phyloP scores from a whole-genome alignment of 768 basidiomycete species.

The Omphalotus guepiniiformis region DNA sequence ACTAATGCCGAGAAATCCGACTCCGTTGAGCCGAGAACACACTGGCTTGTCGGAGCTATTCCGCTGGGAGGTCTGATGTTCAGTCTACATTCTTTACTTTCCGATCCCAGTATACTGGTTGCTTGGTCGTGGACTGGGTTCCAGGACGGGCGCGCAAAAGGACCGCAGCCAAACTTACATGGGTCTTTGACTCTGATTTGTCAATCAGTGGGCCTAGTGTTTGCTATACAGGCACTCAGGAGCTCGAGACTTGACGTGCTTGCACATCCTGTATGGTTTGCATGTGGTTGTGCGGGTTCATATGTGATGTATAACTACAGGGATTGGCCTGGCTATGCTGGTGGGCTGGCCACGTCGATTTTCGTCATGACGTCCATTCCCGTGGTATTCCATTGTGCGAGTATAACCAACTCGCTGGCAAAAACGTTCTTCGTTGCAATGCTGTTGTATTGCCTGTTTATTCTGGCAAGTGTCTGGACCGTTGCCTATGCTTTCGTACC shows the following conservation, averaged over 20 bases:
- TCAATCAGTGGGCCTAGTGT: slow-evolving; percentile 52
- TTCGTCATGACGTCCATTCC: slow-evolving; percentile 68
- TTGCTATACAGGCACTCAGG: slow-evolving; percentile 27
- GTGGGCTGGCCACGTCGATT: slow-evolving; percentile 57
- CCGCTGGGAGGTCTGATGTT: slow-evolving; percentile 69
- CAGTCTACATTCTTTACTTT: slow-evolving; percentile 65
- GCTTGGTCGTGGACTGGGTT: slow-evolving; percentile 94
- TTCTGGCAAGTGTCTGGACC: slow-evolving; percentile 72
- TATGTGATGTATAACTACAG: slow-evolving; percentile 54
- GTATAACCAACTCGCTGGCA: slow-evolving; percentile 35
- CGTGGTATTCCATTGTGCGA: slow-evolving; percentile 43
- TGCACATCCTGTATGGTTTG: slow-evolving; percentile 48
- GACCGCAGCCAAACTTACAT: slow-evolving; percentile 70
- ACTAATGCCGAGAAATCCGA: slow-evolving; percentile 1
- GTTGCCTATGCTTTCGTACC: slow-evolving; percentile 92
- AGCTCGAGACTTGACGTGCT: slow-evolving; percentile 18
- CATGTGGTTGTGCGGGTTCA: slow-evolving; percentile 46
- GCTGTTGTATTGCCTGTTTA: slow-evolving; percentile 56
- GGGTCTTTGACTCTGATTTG: slow-evolving; percentile 64
- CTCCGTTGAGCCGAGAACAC: slow-evolving; percentile 7
- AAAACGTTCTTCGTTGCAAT: slow-evolving; percentile 54
- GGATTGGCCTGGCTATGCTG: slow-evolving; percentile 68
- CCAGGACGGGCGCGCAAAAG: slow-evolving; percentile 50
- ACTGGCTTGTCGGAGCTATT: slow-evolving; percentile 35
- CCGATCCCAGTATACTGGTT: slow-evolving; percentile 74